phyloP scores from a whole-genome alignment of 805 yeast genomes.

The Brettanomyces naardenensis region DNA sequence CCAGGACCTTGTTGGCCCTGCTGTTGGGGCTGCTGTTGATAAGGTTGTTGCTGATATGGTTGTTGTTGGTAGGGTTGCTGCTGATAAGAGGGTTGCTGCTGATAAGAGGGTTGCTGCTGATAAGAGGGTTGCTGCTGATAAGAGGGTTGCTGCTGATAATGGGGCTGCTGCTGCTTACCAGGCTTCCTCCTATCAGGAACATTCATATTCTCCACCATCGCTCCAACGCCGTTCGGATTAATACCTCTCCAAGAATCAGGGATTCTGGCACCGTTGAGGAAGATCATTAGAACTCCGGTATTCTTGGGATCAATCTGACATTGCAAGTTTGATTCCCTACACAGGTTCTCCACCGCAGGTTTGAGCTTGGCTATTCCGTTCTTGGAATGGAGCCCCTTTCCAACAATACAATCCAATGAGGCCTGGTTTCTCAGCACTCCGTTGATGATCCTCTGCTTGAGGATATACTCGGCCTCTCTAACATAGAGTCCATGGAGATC shows the following conservation, averaged over 20 bases:
- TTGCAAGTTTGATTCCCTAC: conserved; percentile 55
- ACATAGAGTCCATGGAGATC: conserved; percentile 91
- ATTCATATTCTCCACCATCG: conserved; percentile 22
- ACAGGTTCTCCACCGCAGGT: conserved; percentile 80
- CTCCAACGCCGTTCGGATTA: conserved; percentile 25
- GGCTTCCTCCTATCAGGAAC: conserved; percentile 13
- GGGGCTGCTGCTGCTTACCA: conserved; percentile 3
- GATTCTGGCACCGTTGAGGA: conserved; percentile 41
- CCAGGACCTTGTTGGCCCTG: no score
- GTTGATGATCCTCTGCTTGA: conserved; percentile 65
- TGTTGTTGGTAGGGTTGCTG: conserved; percentile 24
- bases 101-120: conserved; percentile 18
- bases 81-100: conserved; percentile 25
- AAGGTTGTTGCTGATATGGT: conserved; percentile 21
- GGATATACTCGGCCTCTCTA: conserved; percentile 74
- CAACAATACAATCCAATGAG: conserved; percentile 76
- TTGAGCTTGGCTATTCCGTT: conserved; percentile 79
- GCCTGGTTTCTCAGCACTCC: conserved; percentile 53
- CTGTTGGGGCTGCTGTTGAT: conserved; percentile 12
- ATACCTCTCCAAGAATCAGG: conserved; percentile 30
- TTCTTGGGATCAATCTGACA: conserved; percentile 63
- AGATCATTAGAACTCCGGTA: conserved; percentile 72
- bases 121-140: conserved; percentile 20
- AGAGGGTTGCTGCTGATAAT: conserved; percentile 14
- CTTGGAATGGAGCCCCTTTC: conserved; percentile 82